A percentile compares a stretch with the other conserved stretches of the same genome.
These are phyloP conservation scores for Verticillium isaacii DNA, from an alignment of 2,329 filamentous ascomycete species.

Conservation along the genomic window DNA sequence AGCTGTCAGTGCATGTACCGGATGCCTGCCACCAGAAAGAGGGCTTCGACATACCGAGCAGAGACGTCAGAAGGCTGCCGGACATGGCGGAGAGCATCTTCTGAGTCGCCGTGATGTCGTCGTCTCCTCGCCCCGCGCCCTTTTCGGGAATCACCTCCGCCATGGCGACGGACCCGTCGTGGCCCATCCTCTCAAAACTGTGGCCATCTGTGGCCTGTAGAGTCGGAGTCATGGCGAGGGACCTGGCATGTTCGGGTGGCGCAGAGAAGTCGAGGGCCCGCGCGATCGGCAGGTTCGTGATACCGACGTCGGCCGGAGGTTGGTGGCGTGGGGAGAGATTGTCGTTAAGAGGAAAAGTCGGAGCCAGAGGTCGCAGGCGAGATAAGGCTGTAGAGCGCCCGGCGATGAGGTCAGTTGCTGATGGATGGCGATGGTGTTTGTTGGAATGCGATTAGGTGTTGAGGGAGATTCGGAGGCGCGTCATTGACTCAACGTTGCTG, in stretches of 20 bases:
- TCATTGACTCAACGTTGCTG: constrained; percentile 1
- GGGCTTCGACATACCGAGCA: constrained; percentile 62
- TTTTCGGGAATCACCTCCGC: constrained; percentile 20
- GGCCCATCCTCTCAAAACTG: constrained; percentile 21
- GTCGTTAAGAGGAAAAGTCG: neutral
- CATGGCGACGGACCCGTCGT: constrained; percentile 22
- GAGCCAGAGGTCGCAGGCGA: neutral
- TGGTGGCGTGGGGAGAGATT: neutral
- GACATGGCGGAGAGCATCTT: constrained; percentile 94
- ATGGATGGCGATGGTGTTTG: neutral
- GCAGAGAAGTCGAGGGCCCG: neutral
- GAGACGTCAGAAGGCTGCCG: constrained; percentile 82
- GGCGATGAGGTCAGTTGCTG: neutral
- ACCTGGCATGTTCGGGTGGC: constrained; percentile 9
- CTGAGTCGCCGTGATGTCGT: constrained; percentile 74
- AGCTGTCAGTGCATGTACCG: constrained; percentile 2
- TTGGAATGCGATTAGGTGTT: neutral
- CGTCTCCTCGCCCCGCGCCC: constrained; percentile 21
- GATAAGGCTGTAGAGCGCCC: neutral
- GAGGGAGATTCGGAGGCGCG: neutral
- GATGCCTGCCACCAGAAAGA: neutral
- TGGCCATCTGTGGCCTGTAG: constrained; percentile 13
- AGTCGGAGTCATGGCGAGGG: constrained; percentile 9
- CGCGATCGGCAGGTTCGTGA: constrained; percentile 1
- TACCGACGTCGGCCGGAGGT: neutral